Conservation (phyloP, 306 rosid genomes). For the Dicorynia guianensis region DNA sequence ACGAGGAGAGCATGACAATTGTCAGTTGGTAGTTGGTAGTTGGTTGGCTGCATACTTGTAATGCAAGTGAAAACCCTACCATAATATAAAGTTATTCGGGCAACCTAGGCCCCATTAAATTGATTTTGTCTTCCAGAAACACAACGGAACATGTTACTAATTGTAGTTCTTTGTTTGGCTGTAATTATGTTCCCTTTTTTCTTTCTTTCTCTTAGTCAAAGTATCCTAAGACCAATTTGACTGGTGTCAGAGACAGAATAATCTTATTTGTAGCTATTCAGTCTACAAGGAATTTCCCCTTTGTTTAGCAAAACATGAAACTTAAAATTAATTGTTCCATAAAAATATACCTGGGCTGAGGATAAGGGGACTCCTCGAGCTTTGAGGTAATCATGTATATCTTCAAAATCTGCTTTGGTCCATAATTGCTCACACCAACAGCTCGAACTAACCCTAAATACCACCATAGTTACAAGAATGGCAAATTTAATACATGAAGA, state of each 20-base stretch:
- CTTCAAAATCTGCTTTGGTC: slow-evolving; percentile 91
- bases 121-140: slow-evolving; percentile 21
- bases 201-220: not conserved
- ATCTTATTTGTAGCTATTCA: slow-evolving; percentile 19
- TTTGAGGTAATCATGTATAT: slow-evolving; percentile 82
- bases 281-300: not conserved
- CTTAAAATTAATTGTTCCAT: slow-evolving; percentile 7
- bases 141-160: not conserved
- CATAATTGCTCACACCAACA: slow-evolving; percentile 96
- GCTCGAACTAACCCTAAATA: slow-evolving; percentile 84
- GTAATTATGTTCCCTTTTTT: not conserved
- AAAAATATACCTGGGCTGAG: slow-evolving; percentile 70
- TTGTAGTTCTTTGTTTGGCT: not conserved
- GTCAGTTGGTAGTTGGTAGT: not conserved
- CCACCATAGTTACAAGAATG: slow-evolving; percentile 33
- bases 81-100: slow-evolving; percentile 11
- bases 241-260: slow-evolving; percentile 8
- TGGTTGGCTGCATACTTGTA: not conserved
- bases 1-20: slow-evolving; percentile 14
- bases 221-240: slow-evolving; percentile 8
- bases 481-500: slow-evolving; percentile 23
- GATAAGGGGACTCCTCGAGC: slow-evolving; percentile 86
- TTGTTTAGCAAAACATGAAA: slow-evolving; percentile 22
- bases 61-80: not conserved
- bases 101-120: slow-evolving; percentile 23